Base-by-base conservation (phyloP, 2,329 filamentous ascomycete genomes). In the Xylariaceae sp. region DNA sequence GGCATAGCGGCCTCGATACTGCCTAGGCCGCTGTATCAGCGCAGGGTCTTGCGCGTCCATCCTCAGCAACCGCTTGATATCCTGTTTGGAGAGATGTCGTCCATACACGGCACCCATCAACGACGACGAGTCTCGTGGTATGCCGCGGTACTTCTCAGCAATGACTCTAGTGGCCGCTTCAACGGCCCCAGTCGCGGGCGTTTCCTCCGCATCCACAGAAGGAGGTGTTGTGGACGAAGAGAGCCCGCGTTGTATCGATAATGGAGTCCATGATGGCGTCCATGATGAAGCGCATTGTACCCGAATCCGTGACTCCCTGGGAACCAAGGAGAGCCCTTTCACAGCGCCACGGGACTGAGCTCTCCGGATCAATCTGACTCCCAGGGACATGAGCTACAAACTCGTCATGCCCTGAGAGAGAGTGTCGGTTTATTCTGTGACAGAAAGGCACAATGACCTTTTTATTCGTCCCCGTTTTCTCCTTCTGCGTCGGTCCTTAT, bases 351-450 rank as follows among this genome's bases (percentile, higher is more conserved):
- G 53, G 65, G 61, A 52, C 60, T 58, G 68, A 63, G 69, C 69
- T 65, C 69, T 69, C 68, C 69, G 70, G 68, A 69, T 59, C 53
- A 60, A 66, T 53, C 61, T 65, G 65, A 71, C 56, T 62, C 67
- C 70, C 65, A 69, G 68, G 69, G 70, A 71, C 71, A 73, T 72
- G 63, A 64, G 70, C 67, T 73, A 70, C 64, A 59, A 61, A 52
- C 57, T 58, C 56, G 58, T 59, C 69, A 72, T 72, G 59, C 51
- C 64, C 23, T 30, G 59, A 57, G 9, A 13, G 11, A 49, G 23
- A 42, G 37, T 42, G 37, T 42, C 8, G 11, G 11, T 42, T 7
- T 30, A 30, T 30, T 30, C 23, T 30, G 23, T 30, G 23, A 30
- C 23, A 30, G 23, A 30, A 4, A 30, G 23, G 23, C 23, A 30